These are phyloP conservation scores for Skeletonema menzelii DNA, from an alignment of 108 stramenopile genomes.

Conservation along the genomic window DNA sequence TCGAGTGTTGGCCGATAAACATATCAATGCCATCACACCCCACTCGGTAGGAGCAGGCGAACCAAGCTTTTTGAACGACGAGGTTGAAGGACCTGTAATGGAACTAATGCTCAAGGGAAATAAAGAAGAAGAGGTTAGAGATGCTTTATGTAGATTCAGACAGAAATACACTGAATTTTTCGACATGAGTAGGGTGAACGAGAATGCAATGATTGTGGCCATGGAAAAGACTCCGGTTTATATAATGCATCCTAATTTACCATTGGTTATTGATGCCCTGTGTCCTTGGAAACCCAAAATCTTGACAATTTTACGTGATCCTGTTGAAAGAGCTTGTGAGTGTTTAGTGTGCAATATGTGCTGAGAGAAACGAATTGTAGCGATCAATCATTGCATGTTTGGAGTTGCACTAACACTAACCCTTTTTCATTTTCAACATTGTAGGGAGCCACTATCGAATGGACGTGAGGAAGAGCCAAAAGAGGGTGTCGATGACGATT, in stretches of 20 bases:
- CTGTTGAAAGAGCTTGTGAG: slow-evolving; percentile 3
- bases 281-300: slow-evolving; percentile 18
- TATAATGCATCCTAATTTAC: background rate
- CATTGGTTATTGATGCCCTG: background rate
- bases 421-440: background rate
- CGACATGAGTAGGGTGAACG: background rate
- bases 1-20: background rate
- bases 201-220: background rate
- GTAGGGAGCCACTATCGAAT: slow-evolving; percentile 10
- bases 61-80: slow-evolving; percentile 2
- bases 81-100: background rate
- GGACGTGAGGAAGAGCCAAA: background rate
- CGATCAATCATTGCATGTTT: no score
- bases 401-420: no score
- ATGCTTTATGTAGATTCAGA: background rate
- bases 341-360: background rate
- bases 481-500: no score
- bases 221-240: slow-evolving; percentile 9
- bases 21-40: background rate
- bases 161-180: background rate
- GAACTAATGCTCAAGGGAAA: background rate
- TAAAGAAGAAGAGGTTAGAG: no score
- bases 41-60: background rate
- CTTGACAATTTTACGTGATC: slow-evolving; percentile 6
- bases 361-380: background rate